Evolutionary conservation across 2,329 filamentous ascomycete genomes (phyloP).

Genomic region (Trichophyton schoenleinii): DNA sequence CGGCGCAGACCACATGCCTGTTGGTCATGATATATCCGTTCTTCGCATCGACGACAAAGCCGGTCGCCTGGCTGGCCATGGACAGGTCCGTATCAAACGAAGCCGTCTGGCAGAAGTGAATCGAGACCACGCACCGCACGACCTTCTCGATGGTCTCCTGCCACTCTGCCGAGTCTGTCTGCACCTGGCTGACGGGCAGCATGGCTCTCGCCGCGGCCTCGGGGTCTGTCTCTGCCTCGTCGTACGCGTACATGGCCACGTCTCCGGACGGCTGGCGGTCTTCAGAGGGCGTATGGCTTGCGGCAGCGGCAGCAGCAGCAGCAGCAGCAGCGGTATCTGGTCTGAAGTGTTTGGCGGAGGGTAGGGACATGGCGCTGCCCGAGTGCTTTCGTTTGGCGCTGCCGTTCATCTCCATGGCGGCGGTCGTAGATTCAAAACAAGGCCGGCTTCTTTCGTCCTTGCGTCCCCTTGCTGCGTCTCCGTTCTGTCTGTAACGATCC

Average conservation of each 20-base stretch:
- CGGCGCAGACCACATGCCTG: slow-evolving; percentile 84
- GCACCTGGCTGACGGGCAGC: slow-evolving; percentile 6
- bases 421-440: neutral
- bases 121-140: slow-evolving; percentile 92
- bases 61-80: slow-evolving; percentile 87
- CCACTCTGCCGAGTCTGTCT: slow-evolving; percentile 66
- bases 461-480: neutral
- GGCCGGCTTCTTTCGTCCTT: neutral
- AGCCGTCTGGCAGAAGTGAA: slow-evolving; percentile 95
- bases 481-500: neutral
- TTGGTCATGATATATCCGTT: slow-evolving; percentile 81
- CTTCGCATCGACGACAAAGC: slow-evolving; percentile 93
- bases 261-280: slow-evolving; percentile 33
- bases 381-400: slow-evolving; percentile 44
- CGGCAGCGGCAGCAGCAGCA: slow-evolving; percentile 22
- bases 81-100: slow-evolving; percentile 96
- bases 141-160: slow-evolving; percentile 90
- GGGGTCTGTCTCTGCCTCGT: slow-evolving; percentile 31
- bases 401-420: slow-evolving; percentile 38
- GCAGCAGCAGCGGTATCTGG: slow-evolving; percentile 30
- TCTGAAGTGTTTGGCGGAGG: slow-evolving; percentile 44
- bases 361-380: slow-evolving; percentile 37
- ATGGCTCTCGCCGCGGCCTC: slow-evolving; percentile 27
- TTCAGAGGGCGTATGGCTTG: slow-evolving; percentile 22
- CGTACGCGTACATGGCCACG: slow-evolving; percentile 13